Evolutionary conservation across 2,329 filamentous ascomycete species (phyloP).

Genomic region (Arthrobotrys entomopaga): DNA sequence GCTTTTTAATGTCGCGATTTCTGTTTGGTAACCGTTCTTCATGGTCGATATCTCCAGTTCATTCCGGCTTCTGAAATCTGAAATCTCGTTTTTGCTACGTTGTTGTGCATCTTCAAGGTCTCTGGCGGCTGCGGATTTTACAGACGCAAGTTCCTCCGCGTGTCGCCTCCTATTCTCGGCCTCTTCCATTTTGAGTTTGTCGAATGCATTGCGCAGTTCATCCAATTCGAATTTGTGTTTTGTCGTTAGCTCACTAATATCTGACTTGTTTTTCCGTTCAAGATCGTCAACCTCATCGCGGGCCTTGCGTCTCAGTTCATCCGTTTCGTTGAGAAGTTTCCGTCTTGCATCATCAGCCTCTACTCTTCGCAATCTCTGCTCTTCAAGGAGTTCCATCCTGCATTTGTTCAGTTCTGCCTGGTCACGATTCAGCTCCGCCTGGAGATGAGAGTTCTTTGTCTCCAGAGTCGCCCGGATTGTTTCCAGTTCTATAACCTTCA

Average conservation of each 20-base stretch:
- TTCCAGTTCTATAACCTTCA: constrained; percentile 72
- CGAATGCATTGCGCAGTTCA: constrained; percentile 72
- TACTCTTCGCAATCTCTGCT: constrained; percentile 65
- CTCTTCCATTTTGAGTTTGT: constrained; percentile 61
- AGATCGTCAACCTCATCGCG: constrained; percentile 64
- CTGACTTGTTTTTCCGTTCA: constrained; percentile 64
- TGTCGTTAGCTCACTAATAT: constrained; percentile 70
- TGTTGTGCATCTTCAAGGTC: constrained; percentile 66
- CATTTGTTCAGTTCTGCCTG: constrained; percentile 73
- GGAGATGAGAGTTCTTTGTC: constrained; percentile 60
- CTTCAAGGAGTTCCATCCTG: constrained; percentile 69
- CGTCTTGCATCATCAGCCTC: constrained; percentile 69
- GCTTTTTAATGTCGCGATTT: constrained; percentile 47
- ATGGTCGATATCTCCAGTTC: constrained; percentile 64
- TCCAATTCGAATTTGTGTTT: constrained; percentile 76
- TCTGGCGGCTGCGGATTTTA: constrained; percentile 71
- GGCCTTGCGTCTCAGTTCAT: constrained; percentile 67
- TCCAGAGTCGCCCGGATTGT: constrained; percentile 66
- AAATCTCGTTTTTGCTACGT: constrained; percentile 67
- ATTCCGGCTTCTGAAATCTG: constrained; percentile 65
- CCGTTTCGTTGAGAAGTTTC: constrained; percentile 68
- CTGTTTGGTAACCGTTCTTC: constrained; percentile 45
- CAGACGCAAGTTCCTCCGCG: constrained; percentile 65
- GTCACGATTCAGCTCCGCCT: constrained; percentile 58
- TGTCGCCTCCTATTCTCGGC: constrained; percentile 56